phyloP scores from a whole-genome alignment of 2,329 filamentous ascomycete species.

The Metarhizium sp. region DNA sequence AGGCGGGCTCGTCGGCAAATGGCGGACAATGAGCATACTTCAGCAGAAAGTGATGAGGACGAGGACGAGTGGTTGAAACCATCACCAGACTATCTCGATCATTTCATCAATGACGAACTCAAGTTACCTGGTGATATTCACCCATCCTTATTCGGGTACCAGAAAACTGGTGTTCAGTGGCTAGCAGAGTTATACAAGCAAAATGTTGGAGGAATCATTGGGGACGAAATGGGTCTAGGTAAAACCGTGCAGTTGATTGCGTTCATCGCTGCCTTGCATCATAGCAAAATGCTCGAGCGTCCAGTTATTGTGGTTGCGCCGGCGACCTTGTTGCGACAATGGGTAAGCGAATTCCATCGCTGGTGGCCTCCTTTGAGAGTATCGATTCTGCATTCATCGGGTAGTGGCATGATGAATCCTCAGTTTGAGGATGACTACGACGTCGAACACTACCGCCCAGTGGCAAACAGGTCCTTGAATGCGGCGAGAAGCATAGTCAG shows the following conservation, averaged over 20 bases:
- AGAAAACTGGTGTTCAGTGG: conserved; percentile 96
- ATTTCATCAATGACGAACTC: conserved; percentile 64
- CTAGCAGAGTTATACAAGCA: conserved; percentile 86
- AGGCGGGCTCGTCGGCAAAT: conserved; percentile 30
- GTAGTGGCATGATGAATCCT: conserved; percentile 93
- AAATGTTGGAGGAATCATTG: conserved; percentile 85
- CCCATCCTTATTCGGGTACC: conserved; percentile 88
- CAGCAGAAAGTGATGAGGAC: conserved; percentile 33
- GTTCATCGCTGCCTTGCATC: conserved; percentile 83
- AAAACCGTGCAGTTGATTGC: conserved; percentile 72
- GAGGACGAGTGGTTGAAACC: conserved; percentile 71
- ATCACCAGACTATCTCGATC: conserved; percentile 73
- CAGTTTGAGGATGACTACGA: conserved; percentile 46
- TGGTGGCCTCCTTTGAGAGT: conserved; percentile 99
- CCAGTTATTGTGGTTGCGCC: conserved; percentile 89
- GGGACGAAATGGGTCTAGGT: conserved; percentile 97
- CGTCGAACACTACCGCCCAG: conserved; percentile 31
- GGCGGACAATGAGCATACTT: conserved; percentile 20
- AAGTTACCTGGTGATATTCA: conserved; percentile 87
- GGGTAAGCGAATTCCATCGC: conserved; percentile 96
- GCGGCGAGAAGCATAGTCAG: conserved; percentile 74
- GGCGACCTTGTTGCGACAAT: conserved; percentile 90
- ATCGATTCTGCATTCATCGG: conserved; percentile 88
- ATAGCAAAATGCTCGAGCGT: conserved; percentile 74
- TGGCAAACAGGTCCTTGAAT: conserved; percentile 30